Evolutionary conservation across 2,329 filamentous ascomycete species (phyloP).

Genomic region (Botryotinia narcissicola): DNA sequence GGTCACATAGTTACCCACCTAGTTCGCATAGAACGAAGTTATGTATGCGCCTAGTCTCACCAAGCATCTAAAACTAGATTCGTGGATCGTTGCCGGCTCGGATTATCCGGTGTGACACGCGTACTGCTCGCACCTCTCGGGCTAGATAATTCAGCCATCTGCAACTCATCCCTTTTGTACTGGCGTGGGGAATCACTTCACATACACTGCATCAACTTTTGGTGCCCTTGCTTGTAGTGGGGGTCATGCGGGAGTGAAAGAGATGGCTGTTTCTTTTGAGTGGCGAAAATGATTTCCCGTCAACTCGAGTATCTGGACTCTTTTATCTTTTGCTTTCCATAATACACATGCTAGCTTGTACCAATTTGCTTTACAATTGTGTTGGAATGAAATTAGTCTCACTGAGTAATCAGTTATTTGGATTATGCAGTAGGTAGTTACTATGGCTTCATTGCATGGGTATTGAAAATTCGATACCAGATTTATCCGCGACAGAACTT

Average conservation of each 20-base stretch:
- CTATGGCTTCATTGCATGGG: background rate
- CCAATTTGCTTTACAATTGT: background rate
- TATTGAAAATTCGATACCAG: background rate
- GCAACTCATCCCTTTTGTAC: slow-evolving; percentile 2
- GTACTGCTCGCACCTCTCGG: background rate
- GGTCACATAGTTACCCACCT: background rate
- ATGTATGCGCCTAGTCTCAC: background rate
- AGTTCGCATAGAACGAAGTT: background rate
- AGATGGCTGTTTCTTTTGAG: background rate
- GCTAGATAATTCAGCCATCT: slow-evolving; percentile 9
- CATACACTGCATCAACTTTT: background rate
- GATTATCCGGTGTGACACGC: background rate
- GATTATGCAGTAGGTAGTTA: background rate
- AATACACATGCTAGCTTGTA: background rate
- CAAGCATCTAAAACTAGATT: background rate
- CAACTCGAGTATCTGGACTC: background rate
- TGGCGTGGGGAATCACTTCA: slow-evolving; percentile 1
- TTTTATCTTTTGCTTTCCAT: background rate
- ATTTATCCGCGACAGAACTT: background rate
- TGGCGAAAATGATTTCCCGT: background rate
- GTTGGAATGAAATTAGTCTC: background rate
- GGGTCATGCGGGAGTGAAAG: background rate
- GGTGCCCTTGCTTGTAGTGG: background rate
- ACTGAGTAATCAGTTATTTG: background rate
- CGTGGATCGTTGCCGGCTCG: background rate